Evolutionary conservation across 768 basidiomycete genomes (phyloP), one percentile per base, ranked within the genome.

Genomic region (Crassisporium funariophilum): DNA sequence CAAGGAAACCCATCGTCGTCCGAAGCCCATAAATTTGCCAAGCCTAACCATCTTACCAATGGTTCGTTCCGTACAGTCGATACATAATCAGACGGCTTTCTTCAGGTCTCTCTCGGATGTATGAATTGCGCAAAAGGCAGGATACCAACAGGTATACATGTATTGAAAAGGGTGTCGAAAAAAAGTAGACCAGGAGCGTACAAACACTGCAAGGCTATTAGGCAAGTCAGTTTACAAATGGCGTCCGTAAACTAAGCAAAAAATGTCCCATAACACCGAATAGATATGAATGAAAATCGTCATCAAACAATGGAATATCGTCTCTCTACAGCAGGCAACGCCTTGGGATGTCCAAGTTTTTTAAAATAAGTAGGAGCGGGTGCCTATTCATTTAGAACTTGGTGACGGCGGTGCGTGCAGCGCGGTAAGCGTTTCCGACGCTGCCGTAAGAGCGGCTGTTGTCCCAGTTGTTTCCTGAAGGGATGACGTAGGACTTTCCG

Each of bases 381-480:
- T 33, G 23, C 25, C 29, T 17, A 13, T 21, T 23, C 35, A 25
- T 41, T 55, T 45, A 57, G 52, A 57, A 57, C 22, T 46, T 49
- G 48, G 46, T 49, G 15, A 58, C 52, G 15, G 69, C 66, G 36
- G 60, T 55, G 49, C 55, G 53, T 24, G 71, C 60, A 40, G 64
- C 49, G 43, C 54, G 55, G 59, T 62, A 71, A 11, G 72, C 72
- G 46, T 59, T 55, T 35, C 61, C 59, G 49, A 73, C 72, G 23
- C 64, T 60, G 16, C 34, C 35, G 36, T 47, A 65, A 16, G 60
- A 63, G 50, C 41, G 49, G 35, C 41, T 49, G 25, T 53, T 43
- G 35, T 57, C 52, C 74, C 75, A 78, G 69, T 76, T 76, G 60
- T 56, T 56, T 49, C 72, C 73, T 9, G 47, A 40, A 27, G 68